Evolutionary conservation across 1,284 basidiomycete genomes (phyloP), one percentile per base, ranked within the genome.

Genomic region (Blastosporella zonata): DNA sequence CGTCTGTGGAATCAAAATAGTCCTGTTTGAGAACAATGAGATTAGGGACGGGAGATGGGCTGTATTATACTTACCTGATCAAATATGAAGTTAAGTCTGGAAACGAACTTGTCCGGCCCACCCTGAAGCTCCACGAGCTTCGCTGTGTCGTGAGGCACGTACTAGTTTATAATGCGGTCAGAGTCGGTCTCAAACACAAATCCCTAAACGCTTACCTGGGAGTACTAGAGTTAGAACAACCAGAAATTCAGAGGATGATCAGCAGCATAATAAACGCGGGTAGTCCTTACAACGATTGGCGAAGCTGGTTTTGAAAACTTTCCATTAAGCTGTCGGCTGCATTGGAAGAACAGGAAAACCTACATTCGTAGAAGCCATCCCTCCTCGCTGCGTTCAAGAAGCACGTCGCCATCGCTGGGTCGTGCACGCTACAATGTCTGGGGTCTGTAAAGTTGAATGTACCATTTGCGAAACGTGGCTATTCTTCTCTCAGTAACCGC

Each of bases 361-460:
- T 28, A 64, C 67, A 70, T 65, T 85, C 82, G 56, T 85, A 85
- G 59, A 84, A 85, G 0, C 82, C 82, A 59, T 84, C 81, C 6
- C 70, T 62, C 39, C 78, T 77, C 1, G 67, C 70, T 4, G 79
- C 75, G 56, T 82, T 77, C 54, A 84, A 62, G 66, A 81, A 84
- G 55, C 82, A 85, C 0, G 78, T 81, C 2, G 79, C 70, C 25
- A 72, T 63, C 2, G 66, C 63, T 0, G 81, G 81, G 57, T 83
- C 81, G 52, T 83, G 74, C 31, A 77, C 69, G 57, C 80, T 83
- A 58, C 82, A 86, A 60, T 84, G 82, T 15, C 82, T 67, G 0
- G 82, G 82, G 60, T 84, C 81, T 4, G 81, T 84, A 53, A 75
- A 82, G 56, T 78, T 79, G 64, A 78, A 84, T 0, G 76, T 77